Percentiles rank a stretch among this genome's conserved stretches.
Evolutionary conservation across 2,329 filamentous ascomycete genomes (phyloP).

Genomic region (Nemania serpens): DNA sequence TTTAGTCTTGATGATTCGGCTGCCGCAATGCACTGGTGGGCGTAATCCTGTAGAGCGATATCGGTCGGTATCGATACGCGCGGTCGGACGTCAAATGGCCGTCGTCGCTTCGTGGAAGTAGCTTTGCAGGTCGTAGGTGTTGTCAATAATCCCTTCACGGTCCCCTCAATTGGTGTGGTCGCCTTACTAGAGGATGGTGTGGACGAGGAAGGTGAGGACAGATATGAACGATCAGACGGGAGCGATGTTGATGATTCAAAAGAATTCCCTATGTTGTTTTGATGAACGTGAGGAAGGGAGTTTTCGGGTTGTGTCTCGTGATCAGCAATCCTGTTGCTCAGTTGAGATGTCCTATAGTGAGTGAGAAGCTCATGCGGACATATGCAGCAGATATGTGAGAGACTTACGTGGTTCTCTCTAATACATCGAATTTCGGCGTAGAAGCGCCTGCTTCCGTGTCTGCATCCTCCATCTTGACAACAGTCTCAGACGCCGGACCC

Average conservation of each 20-base stretch:
- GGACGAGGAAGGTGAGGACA: conserved; percentile 58
- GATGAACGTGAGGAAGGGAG: conserved; percentile 9
- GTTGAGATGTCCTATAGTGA: conserved; percentile 31
- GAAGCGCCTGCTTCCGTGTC: conserved; percentile 32
- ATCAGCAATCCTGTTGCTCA: conserved; percentile 35
- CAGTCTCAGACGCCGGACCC: conserved; percentile 39
- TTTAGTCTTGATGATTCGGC: conserved; percentile 89
- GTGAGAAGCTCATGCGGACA: conserved; percentile 5
- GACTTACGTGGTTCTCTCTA: conserved; percentile 37
- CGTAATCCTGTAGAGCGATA: conserved; percentile 76
- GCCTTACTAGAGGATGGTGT: conserved; percentile 61
- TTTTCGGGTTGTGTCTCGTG: conserved; percentile 30
- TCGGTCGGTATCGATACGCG: conserved; percentile 83
- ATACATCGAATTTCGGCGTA: conserved; percentile 27
- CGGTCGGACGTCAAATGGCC: conserved; percentile 65
- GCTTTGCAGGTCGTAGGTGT: conserved; percentile 24
- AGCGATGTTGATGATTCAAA: conserved; percentile 59
- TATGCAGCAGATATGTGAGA: conserved; percentile 10
- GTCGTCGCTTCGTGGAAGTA: conserved; percentile 37
- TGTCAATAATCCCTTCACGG: conserved; percentile 40
- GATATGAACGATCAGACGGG: conserved; percentile 59
- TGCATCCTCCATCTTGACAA: conserved; percentile 40
- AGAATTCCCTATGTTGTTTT: conserved; percentile 32
- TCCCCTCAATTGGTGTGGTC: conserved; percentile 62
- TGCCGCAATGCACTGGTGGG: conserved; percentile 86